phyloP scores from a whole-genome alignment of 306 rosid genomes.

The Vicia faba region DNA sequence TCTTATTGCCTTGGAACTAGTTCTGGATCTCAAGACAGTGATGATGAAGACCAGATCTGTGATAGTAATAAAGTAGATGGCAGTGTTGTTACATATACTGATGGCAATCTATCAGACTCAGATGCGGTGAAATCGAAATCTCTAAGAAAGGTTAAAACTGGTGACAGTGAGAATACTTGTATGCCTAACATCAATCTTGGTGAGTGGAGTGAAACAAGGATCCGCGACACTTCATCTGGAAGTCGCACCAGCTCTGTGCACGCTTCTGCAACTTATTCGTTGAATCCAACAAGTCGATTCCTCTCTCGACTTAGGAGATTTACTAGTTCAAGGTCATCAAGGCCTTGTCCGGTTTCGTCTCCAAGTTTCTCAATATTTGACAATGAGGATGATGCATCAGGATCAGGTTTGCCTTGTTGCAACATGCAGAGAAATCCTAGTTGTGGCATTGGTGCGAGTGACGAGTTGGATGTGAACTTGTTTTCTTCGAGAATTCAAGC shows the following conservation, averaged over 20 bases:
- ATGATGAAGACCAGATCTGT: slow-evolving; percentile 63
- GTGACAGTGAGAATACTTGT: slow-evolving; percentile 44
- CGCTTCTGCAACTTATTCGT: slow-evolving; percentile 51
- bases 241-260: slow-evolving; percentile 56
- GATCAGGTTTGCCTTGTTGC: background rate
- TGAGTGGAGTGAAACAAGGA: slow-evolving; percentile 51
- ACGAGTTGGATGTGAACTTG: slow-evolving; percentile 47
- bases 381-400: slow-evolving; percentile 47
- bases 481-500: slow-evolving; percentile 52
- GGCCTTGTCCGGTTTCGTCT: slow-evolving; percentile 69
- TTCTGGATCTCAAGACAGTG: slow-evolving; percentile 65
- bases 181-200: slow-evolving; percentile 50
- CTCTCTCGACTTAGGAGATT: slow-evolving; percentile 88
- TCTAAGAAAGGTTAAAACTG: slow-evolving; percentile 55
- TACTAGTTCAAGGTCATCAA: slow-evolving; percentile 75
- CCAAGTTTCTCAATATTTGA: slow-evolving; percentile 53
- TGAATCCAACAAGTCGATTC: slow-evolving; percentile 70
- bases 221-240: slow-evolving; percentile 44
- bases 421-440: slow-evolving; percentile 28
- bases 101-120: slow-evolving; percentile 46
- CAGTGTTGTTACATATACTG: slow-evolving; percentile 46
- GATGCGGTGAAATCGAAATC: slow-evolving; percentile 53
- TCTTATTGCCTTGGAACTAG: slow-evolving; percentile 67
- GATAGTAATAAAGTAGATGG: slow-evolving; percentile 58
- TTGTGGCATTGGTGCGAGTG: slow-evolving; percentile 45